Evolutionary conservation across 805 yeast species (phyloP).

Genomic region (Saitoella complicata): DNA sequence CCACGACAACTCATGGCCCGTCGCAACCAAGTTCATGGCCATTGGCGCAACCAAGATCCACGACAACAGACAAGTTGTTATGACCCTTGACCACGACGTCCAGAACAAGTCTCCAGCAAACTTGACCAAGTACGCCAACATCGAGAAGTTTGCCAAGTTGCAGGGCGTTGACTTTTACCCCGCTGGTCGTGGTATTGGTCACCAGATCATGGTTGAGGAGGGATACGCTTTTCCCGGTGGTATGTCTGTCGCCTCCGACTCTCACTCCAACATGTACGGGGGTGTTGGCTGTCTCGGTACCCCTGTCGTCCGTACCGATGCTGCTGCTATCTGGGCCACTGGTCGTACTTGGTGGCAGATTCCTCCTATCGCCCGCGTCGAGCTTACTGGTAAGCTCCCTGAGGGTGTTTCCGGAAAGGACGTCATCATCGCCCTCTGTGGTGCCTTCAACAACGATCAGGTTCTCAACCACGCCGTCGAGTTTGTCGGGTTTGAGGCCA

Average conservation of each 20-base stretch:
- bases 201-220: slow-evolving; percentile 97
- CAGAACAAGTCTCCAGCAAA: slow-evolving; percentile 86
- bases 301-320: slow-evolving; percentile 96
- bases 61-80: slow-evolving; percentile 81
- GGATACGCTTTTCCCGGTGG: slow-evolving; percentile 95
- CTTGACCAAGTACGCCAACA: slow-evolving; percentile 71
- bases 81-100: slow-evolving; percentile 95
- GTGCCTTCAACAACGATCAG: slow-evolving; percentile 77
- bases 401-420: slow-evolving; percentile 90
- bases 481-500: slow-evolving; percentile 62
- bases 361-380: slow-evolving; percentile 95
- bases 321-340: slow-evolving; percentile 98
- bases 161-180: slow-evolving; percentile 96
- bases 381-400: slow-evolving; percentile 65
- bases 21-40: slow-evolving; percentile 89
- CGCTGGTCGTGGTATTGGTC: slow-evolving; percentile 98
- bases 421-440: slow-evolving; percentile 91
- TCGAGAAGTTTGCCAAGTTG: slow-evolving; percentile 71
- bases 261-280: slow-evolving; percentile 95
- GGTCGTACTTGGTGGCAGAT: slow-evolving; percentile 99
- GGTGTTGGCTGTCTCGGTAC: slow-evolving; percentile 94
- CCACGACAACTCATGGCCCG: slow-evolving; percentile 99
- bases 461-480: slow-evolving; percentile 84
- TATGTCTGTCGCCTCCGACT: slow-evolving; percentile 90
- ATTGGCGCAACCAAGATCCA: slow-evolving; percentile 75